These are phyloP conservation scores for Trichoderma sp. DNA, from an alignment of 2,329 filamentous ascomycete genomes.

Conservation along the genomic window DNA sequence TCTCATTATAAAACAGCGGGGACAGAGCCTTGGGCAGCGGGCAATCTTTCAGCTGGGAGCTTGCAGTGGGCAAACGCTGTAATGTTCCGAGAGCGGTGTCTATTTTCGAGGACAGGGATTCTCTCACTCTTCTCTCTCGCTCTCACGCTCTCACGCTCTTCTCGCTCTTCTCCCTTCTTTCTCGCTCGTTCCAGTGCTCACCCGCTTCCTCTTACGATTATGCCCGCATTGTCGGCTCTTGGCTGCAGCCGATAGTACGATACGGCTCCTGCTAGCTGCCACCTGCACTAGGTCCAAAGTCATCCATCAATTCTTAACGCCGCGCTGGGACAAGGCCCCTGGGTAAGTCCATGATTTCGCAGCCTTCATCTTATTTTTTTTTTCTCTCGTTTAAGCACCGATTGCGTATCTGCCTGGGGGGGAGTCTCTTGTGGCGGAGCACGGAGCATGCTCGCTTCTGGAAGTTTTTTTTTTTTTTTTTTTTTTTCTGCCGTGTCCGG, in stretches of 20 bases:
- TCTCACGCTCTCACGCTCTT: neutral
- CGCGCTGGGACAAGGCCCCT: neutral
- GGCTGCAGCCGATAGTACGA: neutral
- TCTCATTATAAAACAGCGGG: constrained; percentile 14
- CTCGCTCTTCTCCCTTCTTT: neutral
- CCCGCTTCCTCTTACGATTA: neutral
- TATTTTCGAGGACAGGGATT: constrained; percentile 4
- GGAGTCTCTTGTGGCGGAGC: too few species aligned
- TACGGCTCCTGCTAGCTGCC: neutral
- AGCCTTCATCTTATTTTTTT: constrained; percentile 12
- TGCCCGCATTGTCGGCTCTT: neutral
- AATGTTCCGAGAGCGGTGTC: constrained; percentile 6
- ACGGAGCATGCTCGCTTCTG: neutral
- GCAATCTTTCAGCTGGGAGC: neutral
- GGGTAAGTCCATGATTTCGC: neutral
- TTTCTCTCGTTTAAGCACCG: neutral
- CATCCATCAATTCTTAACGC: neutral
- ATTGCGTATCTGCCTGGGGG: neutral
- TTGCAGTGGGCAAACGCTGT: too few species aligned
- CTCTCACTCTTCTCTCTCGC: neutral
- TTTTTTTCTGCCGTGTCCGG: too few species aligned
- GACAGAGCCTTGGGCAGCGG: neutral
- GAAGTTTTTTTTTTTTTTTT: neutral
- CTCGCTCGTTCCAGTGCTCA: too few species aligned
- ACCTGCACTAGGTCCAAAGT: neutral